These are phyloP conservation scores for Trametes elegans DNA, from an alignment of 768 basidiomycete species.

Conservation along the genomic window DNA sequence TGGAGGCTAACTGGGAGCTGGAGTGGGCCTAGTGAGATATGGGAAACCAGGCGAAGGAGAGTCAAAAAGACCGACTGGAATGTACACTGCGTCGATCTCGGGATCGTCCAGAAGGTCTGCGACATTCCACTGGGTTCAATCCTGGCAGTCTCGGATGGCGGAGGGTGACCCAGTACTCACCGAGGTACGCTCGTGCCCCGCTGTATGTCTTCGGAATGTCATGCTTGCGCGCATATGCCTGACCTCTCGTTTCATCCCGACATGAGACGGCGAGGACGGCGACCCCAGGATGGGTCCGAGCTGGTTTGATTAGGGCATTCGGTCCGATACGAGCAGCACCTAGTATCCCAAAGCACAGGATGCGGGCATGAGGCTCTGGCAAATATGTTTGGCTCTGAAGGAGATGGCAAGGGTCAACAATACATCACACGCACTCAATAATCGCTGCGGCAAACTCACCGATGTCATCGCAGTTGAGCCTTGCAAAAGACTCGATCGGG, in stretches of 20 bases:
- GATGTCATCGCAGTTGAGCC: too few relatives aligned
- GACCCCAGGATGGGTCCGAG: conserved; percentile 52
- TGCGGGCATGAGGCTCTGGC: too few relatives aligned
- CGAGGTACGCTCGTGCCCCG: conserved; percentile 48
- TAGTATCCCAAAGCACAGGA: conserved; percentile 44
- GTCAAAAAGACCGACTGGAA: conserved; percentile 25
- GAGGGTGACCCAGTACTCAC: conserved; percentile 28
- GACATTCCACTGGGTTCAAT: not conserved
- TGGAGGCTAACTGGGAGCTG: conserved; percentile 35
- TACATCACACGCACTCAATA: too few relatives aligned
- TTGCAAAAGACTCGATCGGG: too few relatives aligned
- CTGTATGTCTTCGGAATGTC: conserved; percentile 51
- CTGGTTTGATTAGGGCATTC: conserved; percentile 47
- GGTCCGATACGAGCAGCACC: conserved; percentile 59
- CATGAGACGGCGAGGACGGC: conserved; percentile 58
- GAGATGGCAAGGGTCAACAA: too few relatives aligned
- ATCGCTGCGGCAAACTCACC: too few relatives aligned
- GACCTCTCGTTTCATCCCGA: conserved; percentile 46
- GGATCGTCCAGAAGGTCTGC: conserved; percentile 25
- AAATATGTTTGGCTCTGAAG: too few relatives aligned
- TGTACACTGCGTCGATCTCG: conserved; percentile 34
- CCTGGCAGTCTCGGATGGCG: not conserved
- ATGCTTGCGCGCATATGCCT: conserved; percentile 52
- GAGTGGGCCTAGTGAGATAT: not conserved
- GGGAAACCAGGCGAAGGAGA: not conserved